Evolutionary conservation across 2,329 filamentous ascomycete genomes (phyloP), one percentile per base, ranked within the genome.

Genomic region (Fonsecaea erecta): DNA sequence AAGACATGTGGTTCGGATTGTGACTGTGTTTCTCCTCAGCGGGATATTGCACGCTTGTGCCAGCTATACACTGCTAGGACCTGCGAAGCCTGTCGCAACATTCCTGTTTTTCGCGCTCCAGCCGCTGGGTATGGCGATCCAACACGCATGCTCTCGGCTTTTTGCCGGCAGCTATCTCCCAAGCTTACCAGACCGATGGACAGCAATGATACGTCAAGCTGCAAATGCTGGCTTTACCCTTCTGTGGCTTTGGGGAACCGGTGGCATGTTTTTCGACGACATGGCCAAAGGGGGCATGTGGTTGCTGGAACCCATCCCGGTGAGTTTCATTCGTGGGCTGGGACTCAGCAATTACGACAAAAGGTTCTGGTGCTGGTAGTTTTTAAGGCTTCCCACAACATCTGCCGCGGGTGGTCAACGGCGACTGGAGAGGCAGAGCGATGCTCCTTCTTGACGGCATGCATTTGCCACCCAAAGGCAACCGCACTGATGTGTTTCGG

Each of bases 291-390:
- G 54, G 7, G 54, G 54, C 16, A 57, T 57, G 54, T 57, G 54
- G 54, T 14, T 57, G 54, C n/a, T 57, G 21, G 54, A 57, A 9
- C 54, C 54, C 11, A 37, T 57, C 9, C 54, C 54, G 2, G 2
- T 57, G 8, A 57, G 54, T 57, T 14, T 57, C 24, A 35, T 57
- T 43, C 54, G 54, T 30, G 32, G 54, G 5, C 16, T 57, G 3
- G 54, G 54, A 1, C 40, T 57, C 35, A 57, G 54, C 54, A n/a
- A 57, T 18, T 34, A 57, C 37, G 37, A 40, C 35, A 57, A 18
- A 37, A 57, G 35, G 35, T 26, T 57, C 35, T 57, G 54, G 54
- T 57, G 54, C 54, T 57, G 54, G 54, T 57, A 57, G 21, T 24
- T 14, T 14, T n/a, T n/a, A n/a, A 34, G 16, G 37, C 37, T n/a